Conservation (phyloP, 2,329 filamentous ascomycete genomes). For the Beauveria varroae region DNA sequence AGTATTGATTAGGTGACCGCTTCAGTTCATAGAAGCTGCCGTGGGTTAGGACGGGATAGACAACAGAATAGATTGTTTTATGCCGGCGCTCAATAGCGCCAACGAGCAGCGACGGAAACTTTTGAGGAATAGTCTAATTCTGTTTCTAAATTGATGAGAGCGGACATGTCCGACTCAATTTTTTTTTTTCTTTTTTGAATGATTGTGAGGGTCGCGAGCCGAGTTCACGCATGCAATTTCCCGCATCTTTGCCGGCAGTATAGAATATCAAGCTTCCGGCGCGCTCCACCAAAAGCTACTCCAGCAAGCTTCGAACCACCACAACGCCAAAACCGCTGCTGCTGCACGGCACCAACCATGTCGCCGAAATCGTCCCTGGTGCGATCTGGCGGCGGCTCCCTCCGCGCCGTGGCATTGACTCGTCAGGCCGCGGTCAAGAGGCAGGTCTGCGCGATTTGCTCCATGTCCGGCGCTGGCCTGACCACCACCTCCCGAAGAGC, state of each 20-base stretch:
- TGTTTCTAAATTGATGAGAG: no score
- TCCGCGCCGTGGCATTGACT: slow-evolving; percentile 2
- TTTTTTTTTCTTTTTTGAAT: not conserved
- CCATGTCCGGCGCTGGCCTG: not conserved
- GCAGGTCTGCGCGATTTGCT: slow-evolving; percentile 10
- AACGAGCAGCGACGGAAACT: no score
- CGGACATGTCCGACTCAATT: not conserved
- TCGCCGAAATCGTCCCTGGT: slow-evolving; percentile 5
- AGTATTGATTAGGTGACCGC: not conserved
- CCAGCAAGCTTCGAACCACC: not conserved
- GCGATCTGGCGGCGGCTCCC: not conserved
- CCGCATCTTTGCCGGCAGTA: slow-evolving; percentile 8
- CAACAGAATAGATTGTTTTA: not conserved
- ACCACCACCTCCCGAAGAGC: not conserved
- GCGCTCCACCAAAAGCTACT: slow-evolving; percentile 4
- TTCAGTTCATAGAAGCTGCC: not conserved
- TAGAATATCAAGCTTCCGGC: not conserved
- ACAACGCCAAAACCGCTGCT: not conserved
- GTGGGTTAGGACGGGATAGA: not conserved
- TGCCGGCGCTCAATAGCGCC: no score
- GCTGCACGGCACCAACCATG: slow-evolving; percentile 1
- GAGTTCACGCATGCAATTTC: not conserved
- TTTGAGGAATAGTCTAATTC: no score
- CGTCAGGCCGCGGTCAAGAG: not conserved
- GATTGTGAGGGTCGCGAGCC: not conserved